Evolutionary conservation across 192 early-diverging fungal species (phyloP), one percentile per base, ranked within the genome.

Genomic region (Rhizophagus prolifer): DNA sequence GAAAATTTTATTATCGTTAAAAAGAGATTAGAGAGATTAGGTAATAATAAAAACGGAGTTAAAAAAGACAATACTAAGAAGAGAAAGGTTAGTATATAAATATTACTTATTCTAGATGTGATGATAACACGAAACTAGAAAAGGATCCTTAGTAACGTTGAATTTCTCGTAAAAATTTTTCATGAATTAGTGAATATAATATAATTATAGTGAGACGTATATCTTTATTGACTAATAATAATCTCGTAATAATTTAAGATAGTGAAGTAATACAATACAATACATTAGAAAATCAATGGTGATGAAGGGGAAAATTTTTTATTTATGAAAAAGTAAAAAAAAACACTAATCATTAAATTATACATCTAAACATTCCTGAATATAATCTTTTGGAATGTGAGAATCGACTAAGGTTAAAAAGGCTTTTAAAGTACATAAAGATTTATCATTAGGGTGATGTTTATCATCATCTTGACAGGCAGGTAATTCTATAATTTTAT

Each of bases 1-100:
- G 97, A 98, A 83, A 97, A 98, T 79, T 85, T 85, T 30, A 86
- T 90, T 73, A 87, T 97, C 31, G 76, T 95, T 58, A 91, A 93
- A 82, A 86, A 90, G 75, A 87, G 94, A 36, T 81, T 41, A 21
- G 80, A 82, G 30, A 79, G 81, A 67, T 59, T 34, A n/a, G 26
- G 68, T 13, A 28, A 66, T 12, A 61, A 19, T 65, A 23, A 30
- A 16, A 38, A 54, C 6, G 19, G 6, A 21, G 14, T 4, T 7
- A 21, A 21, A 19, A 7, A 54, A 54, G 50, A 54, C 4, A 54
- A 54, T 21, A 21, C 14, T 54, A 54, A 54, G 47, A 50, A 19
- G 16, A 54, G 19, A 21, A 54, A 54, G 16, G 50, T 54, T n/a
- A 6, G 50, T 54, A 4, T 54, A 19, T 21, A 54, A 19, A 54